Percentiles rank a stretch among this genome's conserved stretches.
These are phyloP conservation scores for Paramecium sonneborni DNA, from an alignment of 73 alveolate genomes.

Conservation along the genomic window DNA sequence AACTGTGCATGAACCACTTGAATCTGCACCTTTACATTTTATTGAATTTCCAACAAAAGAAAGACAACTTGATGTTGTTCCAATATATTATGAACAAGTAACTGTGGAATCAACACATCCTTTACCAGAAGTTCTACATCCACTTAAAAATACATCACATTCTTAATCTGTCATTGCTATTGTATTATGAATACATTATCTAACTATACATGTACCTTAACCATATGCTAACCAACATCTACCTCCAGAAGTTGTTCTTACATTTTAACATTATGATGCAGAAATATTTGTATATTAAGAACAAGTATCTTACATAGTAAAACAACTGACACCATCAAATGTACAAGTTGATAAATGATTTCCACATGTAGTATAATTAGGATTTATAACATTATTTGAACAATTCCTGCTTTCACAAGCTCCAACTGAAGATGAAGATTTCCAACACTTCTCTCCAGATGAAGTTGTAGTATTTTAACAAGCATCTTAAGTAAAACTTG, in stretches of 20 bases:
- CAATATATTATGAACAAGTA: background rate
- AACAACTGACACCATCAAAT: conserved; percentile 29
- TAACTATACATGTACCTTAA: background rate
- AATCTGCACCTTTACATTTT: background rate
- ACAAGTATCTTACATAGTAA: background rate
- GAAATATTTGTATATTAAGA: background rate
- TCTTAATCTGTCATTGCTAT: conserved; percentile 24
- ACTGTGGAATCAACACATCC: conserved; percentile 27
- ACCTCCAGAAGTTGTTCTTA: background rate
- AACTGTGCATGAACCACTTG: conserved; percentile 1
- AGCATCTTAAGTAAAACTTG: conserved; percentile 5
- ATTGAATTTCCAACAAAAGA: background rate
- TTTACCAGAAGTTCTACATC: conserved; percentile 32
- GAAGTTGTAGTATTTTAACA: background rate
- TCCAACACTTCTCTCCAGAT: conserved; percentile 36
- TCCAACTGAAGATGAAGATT: background rate
- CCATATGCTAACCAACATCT: conserved; percentile 50
- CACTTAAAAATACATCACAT: background rate
- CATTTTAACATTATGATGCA: conserved; percentile 8
- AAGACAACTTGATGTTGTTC: conserved; percentile 15
- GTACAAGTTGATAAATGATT: conserved; percentile 20
- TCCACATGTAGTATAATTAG: background rate
- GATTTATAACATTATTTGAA: background rate
- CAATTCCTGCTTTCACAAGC: background rate
- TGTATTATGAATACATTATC: conserved; percentile 20